A percentile compares a stretch with the other conserved stretches of the same genome.
These are phyloP conservation scores for Hymenoscyphus albidus DNA, from an alignment of 2,329 filamentous ascomycete species.

Conservation along the genomic window DNA sequence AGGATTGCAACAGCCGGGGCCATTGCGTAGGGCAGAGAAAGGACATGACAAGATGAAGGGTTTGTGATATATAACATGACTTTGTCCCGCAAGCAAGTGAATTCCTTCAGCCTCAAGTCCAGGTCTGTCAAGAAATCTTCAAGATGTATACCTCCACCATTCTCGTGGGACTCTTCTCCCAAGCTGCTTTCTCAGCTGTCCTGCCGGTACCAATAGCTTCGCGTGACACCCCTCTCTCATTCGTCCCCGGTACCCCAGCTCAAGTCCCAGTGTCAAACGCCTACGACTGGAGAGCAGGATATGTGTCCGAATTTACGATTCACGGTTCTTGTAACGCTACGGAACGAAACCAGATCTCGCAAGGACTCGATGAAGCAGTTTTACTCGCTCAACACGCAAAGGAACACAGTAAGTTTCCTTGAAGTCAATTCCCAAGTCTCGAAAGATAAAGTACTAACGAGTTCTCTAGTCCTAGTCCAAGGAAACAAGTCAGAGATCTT, in stretches of 20 bases:
- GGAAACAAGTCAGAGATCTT: slow-evolving; percentile 57
- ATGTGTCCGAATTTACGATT: slow-evolving; percentile 42
- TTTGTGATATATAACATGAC: neutral
- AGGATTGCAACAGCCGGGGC: neutral
- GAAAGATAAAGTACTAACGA: neutral
- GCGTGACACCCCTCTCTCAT: slow-evolving; percentile 7
- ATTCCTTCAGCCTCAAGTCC: neutral
- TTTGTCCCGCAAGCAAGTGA: neutral
- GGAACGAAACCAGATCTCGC: slow-evolving; percentile 51
- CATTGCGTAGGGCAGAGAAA: neutral
- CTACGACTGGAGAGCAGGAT: slow-evolving; percentile 14
- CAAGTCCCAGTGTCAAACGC: neutral
- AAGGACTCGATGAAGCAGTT: slow-evolving; percentile 56
- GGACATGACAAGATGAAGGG: neutral
- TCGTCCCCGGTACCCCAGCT: neutral
- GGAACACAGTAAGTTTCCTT: slow-evolving; percentile 44
- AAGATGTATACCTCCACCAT: slow-evolving; percentile 3
- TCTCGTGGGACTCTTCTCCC: neutral
- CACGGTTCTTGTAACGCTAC: slow-evolving; percentile 65
- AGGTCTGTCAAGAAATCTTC: neutral
- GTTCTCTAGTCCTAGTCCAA: slow-evolving; percentile 7
- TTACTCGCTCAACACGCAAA: slow-evolving; percentile 57
- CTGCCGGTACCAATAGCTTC: slow-evolving; percentile 3
- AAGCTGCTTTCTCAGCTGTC: neutral
- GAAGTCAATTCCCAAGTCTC: neutral